Conservation (phyloP, 345 rosid genomes). For the Hypericum androsaemum region DNA sequence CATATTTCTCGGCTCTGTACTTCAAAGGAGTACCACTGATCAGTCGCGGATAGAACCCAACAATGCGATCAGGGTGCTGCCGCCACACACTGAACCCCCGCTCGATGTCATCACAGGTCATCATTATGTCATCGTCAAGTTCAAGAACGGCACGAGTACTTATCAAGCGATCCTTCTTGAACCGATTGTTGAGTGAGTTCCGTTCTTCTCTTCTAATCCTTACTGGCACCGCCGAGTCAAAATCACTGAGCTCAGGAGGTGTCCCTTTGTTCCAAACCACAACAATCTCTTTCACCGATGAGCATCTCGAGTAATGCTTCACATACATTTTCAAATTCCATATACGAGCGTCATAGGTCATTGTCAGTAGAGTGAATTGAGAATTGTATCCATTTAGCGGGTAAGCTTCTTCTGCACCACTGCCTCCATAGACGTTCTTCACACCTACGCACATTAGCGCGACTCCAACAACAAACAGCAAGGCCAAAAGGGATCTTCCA, state of each 20-base stretch:
- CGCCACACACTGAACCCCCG: conserved; percentile 91
- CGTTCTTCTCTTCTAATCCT: conserved; percentile 62
- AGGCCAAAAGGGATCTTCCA: conserved; percentile 44
- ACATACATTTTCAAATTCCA: conserved; percentile 95
- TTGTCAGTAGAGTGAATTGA: conserved; percentile 78
- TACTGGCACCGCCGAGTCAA: conserved; percentile 80
- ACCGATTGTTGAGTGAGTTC: conserved; percentile 83
- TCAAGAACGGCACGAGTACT: conserved; percentile 78
- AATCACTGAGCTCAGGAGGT: conserved; percentile 51
- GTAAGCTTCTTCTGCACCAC: conserved; percentile 67
- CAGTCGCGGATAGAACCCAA: conserved; percentile 84
- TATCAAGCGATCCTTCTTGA: conserved; percentile 57
- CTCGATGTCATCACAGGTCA: conserved; percentile 71
- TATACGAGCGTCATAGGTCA: conserved; percentile 95
- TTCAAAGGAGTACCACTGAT: conserved; percentile 41
- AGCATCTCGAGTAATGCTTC: conserved; percentile 82
- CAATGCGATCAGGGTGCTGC: conserved; percentile 67
- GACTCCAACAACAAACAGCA: conserved; percentile 40
- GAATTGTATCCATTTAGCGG: conserved; percentile 56
- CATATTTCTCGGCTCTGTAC: conserved; percentile 72
- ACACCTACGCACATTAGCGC: conserved; percentile 46
- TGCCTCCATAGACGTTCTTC: conserved; percentile 63
- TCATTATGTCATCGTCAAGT: conserved; percentile 95
- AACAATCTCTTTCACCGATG: conserved; percentile 84
- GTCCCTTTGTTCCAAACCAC: conserved; percentile 96